Evolutionary conservation across 805 yeast genomes (phyloP).

Genomic region (Candida arabinofermentans): DNA sequence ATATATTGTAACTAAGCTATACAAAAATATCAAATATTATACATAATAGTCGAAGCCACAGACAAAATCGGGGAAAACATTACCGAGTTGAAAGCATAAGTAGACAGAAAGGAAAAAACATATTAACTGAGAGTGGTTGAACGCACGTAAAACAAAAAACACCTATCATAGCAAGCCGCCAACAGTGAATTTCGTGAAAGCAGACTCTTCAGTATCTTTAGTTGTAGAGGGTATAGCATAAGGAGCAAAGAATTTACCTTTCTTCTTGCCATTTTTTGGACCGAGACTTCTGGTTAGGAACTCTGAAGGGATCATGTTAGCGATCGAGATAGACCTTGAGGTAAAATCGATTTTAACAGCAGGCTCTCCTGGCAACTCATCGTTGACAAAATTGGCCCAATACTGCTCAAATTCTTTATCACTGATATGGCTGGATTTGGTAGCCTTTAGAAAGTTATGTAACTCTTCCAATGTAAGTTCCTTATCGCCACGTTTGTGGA

Average conservation of each 20-base stretch:
- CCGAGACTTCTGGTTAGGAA: slow-evolving; percentile 22
- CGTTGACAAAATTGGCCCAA: slow-evolving; percentile 59
- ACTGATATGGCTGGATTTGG: slow-evolving; percentile 38
- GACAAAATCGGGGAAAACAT: no score
- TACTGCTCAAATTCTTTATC: slow-evolving; percentile 69
- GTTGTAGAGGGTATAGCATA: slow-evolving; percentile 17
- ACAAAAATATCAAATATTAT: no score
- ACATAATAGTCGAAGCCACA: no score
- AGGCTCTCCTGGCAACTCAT: slow-evolving; percentile 43
- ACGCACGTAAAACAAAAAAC: no score
- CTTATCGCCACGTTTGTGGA: slow-evolving; percentile 67
- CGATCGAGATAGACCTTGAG: slow-evolving; percentile 22
- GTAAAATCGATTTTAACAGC: slow-evolving; percentile 65
- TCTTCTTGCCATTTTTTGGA: slow-evolving; percentile 16
- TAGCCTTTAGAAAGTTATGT: slow-evolving; percentile 60
- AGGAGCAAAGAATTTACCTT: slow-evolving; percentile 57
- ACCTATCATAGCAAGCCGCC: no score
- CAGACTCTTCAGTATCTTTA: slow-evolving; percentile 4
- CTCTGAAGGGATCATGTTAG: slow-evolving; percentile 16
- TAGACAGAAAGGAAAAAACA: no score
- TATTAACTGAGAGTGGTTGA: no score
- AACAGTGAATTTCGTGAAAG: background rate
- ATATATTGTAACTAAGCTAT: no score
- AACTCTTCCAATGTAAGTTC: slow-evolving; percentile 63
- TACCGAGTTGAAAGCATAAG: no score